phyloP scores from a whole-genome alignment of 2,329 filamentous ascomycete genomes.

The Teratosphaeria viscida region DNA sequence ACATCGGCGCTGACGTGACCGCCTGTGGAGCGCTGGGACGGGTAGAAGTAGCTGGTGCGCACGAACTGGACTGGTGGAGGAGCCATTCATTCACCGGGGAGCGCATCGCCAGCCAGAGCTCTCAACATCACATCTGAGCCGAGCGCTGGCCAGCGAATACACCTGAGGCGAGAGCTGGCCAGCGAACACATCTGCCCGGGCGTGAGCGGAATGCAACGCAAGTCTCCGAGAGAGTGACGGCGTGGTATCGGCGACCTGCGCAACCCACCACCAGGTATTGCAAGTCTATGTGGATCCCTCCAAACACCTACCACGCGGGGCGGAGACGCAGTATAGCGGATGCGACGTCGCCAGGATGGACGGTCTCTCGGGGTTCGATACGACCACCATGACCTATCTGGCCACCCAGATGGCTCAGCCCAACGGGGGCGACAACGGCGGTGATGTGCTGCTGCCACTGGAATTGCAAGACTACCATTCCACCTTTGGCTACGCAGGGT shows the following conservation, averaged over 20 bases:
- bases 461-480: constrained; percentile 49
- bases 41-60: background rate
- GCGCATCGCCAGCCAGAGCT: background rate
- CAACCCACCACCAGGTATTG: background rate
- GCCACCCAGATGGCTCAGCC: constrained; percentile 47
- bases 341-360: constrained; percentile 16
- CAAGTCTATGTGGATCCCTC: background rate
- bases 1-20: background rate
- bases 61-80: background rate
- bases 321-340: background rate
- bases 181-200: background rate
- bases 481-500: constrained; percentile 52
- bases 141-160: no score
- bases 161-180: background rate
- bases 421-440: constrained; percentile 38
- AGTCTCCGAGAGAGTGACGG: background rate
- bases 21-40: background rate
- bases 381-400: constrained; percentile 47
- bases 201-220: background rate
- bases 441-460: constrained; percentile 40
- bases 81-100: background rate
- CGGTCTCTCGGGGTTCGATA: constrained; percentile 19
- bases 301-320: background rate
- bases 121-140: background rate
- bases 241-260: background rate